Percentiles rank a stretch among this genome's conserved stretches.
phyloP scores from a whole-genome alignment of 2,329 filamentous ascomycete genomes.

The Trichophyton simii region DNA sequence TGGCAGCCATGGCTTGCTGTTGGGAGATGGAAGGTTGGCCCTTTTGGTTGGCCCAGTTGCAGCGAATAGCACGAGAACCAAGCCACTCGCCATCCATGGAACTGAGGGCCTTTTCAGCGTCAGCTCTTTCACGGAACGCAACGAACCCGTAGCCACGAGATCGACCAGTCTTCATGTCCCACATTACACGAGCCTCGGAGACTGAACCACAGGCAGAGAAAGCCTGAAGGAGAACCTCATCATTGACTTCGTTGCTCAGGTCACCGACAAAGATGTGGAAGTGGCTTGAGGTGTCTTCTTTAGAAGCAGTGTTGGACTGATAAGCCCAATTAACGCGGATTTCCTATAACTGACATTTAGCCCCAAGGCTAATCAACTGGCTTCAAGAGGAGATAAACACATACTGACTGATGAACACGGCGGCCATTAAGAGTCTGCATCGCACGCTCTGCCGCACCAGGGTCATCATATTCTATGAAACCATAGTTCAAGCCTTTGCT shows the following conservation, averaged over 20 bases:
- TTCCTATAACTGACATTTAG: conserved; percentile 48
- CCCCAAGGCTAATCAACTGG: conserved; percentile 4
- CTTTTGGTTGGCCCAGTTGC: conserved; percentile 99
- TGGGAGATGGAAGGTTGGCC: conserved; percentile 98
- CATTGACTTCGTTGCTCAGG: conserved; percentile 95
- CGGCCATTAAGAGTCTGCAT: conserved; percentile 96
- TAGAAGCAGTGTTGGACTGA: conserved; percentile 84
- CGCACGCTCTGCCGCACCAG: conserved; percentile 85
- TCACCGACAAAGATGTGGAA: conserved; percentile 99
- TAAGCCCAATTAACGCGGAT: conserved; percentile 99
- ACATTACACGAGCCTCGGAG: conserved; percentile 98
- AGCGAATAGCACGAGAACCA: conserved; percentile 91
- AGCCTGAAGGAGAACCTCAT: conserved; percentile 82
- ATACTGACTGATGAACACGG: conserved; percentile 85
- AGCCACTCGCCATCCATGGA: conserved; percentile 99
- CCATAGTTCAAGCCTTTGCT: conserved; percentile 98
- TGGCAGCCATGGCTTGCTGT: conserved; percentile 90
- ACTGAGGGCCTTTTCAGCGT: conserved; percentile 90
- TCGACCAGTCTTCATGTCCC: conserved; percentile 99
- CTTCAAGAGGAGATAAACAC: conserved; percentile 22
- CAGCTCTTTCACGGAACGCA: conserved; percentile 82
- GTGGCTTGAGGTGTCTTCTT: conserved; percentile 95
- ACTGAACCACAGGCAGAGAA: conserved; percentile 94
- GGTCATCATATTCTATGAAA: conserved; percentile 97
- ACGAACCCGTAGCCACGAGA: conserved; percentile 97